A percentile compares a stretch with the other conserved stretches of the same genome.
These are phyloP conservation scores for Nicotiana benthamiana DNA, from an alignment of 257 asterid genomes.

Conservation along the genomic window DNA sequence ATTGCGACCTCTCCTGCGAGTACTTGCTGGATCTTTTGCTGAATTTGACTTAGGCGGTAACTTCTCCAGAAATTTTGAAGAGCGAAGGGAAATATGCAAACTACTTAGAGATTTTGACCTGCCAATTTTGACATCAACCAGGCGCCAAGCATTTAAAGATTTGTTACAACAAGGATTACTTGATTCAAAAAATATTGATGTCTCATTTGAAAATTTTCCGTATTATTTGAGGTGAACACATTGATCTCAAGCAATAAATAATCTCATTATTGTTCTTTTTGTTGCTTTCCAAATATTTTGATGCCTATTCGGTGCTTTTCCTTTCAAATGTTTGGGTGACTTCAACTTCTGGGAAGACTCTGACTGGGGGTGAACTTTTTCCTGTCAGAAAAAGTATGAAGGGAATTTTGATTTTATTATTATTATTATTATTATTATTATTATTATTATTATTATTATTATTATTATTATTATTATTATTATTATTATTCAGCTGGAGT, in stretches of 20 bases:
- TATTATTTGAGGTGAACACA: slow-evolving; percentile 69
- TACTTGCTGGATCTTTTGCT: slow-evolving; percentile 42
- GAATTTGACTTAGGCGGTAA: slow-evolving; percentile 48
- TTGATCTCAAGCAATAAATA: neutral
- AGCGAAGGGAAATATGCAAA: slow-evolving; percentile 43
- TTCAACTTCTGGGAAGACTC: neutral
- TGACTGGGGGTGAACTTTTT: neutral
- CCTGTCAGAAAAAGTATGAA: neutral
- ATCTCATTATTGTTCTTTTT: neutral
- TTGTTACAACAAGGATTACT: slow-evolving; percentile 51
- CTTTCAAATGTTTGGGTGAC: neutral
- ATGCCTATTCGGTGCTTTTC: neutral
- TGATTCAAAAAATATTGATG: slow-evolving; percentile 48
- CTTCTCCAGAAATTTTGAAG: slow-evolving; percentile 44
- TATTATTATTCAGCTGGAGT: neutral
- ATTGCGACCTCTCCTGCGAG: slow-evolving; percentile 45
- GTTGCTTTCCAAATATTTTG: neutral
- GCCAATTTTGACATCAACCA: slow-evolving; percentile 42
- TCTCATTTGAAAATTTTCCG: slow-evolving; percentile 75
- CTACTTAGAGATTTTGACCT: slow-evolving; percentile 46
- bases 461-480: neutral
- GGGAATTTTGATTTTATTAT: neutral
- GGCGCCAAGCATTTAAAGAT: slow-evolving; percentile 72
- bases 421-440: neutral
- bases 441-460: neutral